Conservation (phyloP, 1,284 basidiomycete genomes). For the Mycosarcoma maydis region DNA sequence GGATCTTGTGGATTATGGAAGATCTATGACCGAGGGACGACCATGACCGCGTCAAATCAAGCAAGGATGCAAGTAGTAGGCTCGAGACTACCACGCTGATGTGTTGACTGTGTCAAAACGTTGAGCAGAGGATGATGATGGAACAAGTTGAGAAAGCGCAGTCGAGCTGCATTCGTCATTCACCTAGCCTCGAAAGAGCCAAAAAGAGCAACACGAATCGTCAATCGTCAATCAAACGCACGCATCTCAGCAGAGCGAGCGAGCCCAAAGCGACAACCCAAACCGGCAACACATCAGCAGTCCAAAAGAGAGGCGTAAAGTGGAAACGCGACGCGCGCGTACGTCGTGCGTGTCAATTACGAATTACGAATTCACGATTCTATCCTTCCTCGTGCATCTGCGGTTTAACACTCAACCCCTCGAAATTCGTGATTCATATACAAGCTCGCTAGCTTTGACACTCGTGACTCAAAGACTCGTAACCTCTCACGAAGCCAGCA, state of each 20-base stretch:
- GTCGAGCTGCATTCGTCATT: no score
- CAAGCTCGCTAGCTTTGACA: no score
- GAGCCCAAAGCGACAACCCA: not conserved
- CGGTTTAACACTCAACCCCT: no score
- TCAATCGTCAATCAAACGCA: not conserved
- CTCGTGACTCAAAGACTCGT: no score
- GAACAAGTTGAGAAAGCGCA: slow-evolving; percentile 9
- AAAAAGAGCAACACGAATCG: slow-evolving; percentile 15
- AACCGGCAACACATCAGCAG: not conserved
- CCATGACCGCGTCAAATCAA: slow-evolving; percentile 6
- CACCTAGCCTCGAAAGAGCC: not conserved
- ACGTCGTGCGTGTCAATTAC: not conserved
- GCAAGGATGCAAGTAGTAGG: no score
- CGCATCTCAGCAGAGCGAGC: not conserved
- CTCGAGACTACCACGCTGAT: no score
- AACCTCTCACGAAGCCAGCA: no score
- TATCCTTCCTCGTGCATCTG: no score
- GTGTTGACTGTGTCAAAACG: no score
- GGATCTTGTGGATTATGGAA: not conserved
- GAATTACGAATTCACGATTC: no score
- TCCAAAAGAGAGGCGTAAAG: slow-evolving; percentile 18
- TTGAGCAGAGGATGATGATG: slow-evolving; percentile 1
- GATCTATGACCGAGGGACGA: slow-evolving; percentile 5
- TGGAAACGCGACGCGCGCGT: slow-evolving; percentile 31
- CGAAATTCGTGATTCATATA: no score